Evolutionary conservation across 1,284 basidiomycete species (phyloP).

Genomic region (Tetrapyrgos nigripes): DNA sequence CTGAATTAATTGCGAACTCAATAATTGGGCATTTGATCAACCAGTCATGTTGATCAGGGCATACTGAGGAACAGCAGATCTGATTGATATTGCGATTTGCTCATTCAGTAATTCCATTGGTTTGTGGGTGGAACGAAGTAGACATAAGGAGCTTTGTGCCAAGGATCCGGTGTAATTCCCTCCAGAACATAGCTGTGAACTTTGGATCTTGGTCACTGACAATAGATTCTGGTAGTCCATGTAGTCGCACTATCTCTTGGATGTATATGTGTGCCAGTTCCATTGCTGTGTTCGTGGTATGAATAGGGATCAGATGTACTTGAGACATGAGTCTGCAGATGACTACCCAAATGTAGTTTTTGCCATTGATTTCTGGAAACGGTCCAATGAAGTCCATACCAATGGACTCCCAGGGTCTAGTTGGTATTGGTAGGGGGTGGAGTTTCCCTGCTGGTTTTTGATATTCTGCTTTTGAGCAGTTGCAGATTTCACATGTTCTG

Average conservation of each 20-base stretch:
- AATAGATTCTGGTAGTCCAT: constrained; percentile 28
- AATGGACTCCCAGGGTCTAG: too few relatives aligned
- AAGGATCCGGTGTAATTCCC: constrained; percentile 27
- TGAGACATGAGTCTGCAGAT: constrained; percentile 38
- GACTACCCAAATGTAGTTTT: constrained; percentile 40
- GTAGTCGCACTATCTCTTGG: constrained; percentile 21
- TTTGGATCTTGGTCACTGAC: constrained; percentile 27
- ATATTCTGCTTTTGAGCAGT: constrained; percentile 26
- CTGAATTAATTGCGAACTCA: too few relatives aligned
- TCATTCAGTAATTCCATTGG: constrained; percentile 27
- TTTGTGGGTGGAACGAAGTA: constrained; percentile 38
- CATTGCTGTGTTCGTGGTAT: constrained; percentile 23
- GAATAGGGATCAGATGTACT: constrained; percentile 41
- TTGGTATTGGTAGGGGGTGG: constrained; percentile 34
- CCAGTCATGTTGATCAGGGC: constrained; percentile 18
- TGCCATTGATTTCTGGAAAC: too few relatives aligned
- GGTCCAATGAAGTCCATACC: too few relatives aligned
- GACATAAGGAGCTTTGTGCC: constrained; percentile 35
- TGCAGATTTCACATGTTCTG: constrained; percentile 33
- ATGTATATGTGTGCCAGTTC: constrained; percentile 27
- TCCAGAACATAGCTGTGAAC: constrained; percentile 31
- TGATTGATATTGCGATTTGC: constrained; percentile 18
- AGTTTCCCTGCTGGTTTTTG: constrained; percentile 29
- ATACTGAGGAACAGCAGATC: constrained; percentile 20
- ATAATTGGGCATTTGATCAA: too few relatives aligned